Percentiles rank a stretch among this genome's conserved stretches.
phyloP scores from a whole-genome alignment of 225 moss, liverwort and hornwort genomes.

The Asterella californica region DNA sequence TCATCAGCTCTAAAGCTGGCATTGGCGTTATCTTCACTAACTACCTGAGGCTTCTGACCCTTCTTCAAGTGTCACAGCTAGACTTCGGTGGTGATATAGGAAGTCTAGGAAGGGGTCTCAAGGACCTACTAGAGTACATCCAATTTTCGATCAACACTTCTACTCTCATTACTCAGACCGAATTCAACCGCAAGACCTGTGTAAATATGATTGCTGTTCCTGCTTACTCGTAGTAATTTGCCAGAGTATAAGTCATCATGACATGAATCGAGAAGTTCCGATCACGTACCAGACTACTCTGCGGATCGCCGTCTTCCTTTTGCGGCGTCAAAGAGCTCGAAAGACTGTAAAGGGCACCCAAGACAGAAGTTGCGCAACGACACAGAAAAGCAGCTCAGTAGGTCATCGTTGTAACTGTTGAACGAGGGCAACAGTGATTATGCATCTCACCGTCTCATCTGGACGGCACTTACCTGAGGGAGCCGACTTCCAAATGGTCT shows the following conservation, averaged over 20 bases:
- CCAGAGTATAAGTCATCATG: not conserved
- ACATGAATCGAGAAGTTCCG: no score
- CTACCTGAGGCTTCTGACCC: no score
- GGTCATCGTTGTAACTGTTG: not conserved
- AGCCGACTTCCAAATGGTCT: not conserved
- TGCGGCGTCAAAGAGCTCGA: conserved; percentile 16
- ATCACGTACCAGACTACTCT: conserved; percentile 14
- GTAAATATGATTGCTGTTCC: not conserved
- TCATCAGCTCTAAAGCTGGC: no score
- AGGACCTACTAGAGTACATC: no score
- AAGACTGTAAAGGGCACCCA: conserved; percentile 3
- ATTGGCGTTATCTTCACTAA: no score
- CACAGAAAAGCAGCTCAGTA: not conserved
- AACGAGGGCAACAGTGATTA: not conserved
- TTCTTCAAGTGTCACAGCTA: no score
- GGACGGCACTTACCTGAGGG: not conserved
- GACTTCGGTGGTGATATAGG: no score
- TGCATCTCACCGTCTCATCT: no score
- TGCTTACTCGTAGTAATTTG: not conserved
- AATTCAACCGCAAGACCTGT: no score
- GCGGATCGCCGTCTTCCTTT: conserved; percentile 10
- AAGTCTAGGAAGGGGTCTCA: no score
- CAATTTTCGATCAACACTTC: no score
- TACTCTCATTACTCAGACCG: no score
- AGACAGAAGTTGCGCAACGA: not conserved